Evolutionary conservation across 257 asterid species (phyloP), one percentile per base, ranked within the genome.

Genomic region (Osmanthus fragrans): DNA sequence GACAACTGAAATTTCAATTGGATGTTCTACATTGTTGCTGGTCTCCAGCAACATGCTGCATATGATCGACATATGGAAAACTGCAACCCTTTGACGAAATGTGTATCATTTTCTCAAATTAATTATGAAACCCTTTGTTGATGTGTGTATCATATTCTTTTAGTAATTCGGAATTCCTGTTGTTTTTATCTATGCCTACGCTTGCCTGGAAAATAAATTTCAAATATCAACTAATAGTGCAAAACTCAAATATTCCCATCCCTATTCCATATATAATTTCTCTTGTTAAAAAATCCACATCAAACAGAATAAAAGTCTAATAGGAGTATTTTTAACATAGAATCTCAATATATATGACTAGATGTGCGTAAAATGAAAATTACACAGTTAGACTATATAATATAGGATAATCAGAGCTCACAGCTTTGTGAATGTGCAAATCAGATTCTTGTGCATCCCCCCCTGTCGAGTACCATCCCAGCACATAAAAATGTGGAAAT

Each of bases 391-490:
- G 37, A 71, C 68, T 10, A 40, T 12, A 6, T 58, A n/a, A 58
- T n/a, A 58, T n/a, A 58, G 71, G 45, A 47, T 58, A 7, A 45
- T 23, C 76, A 81, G 34, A 60, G 83, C 94, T 95, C 84, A 95
- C 98, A 82, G 98, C 97, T 89, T 89, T 93, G 87, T 93, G 98
- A 80, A 93, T 91, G 68, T 84, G 83, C 99, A 95, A 90, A 86
- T 95, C 99, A 4, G 92, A 84, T 78, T 95, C 99, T 32, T 86
- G 87, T 0, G 97, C 99, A 78, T 95, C 99, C 80, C 92, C 90
- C 69, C 99, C 98, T 25, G 94, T 89, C 42, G 99, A 95, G 85
- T 95, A 95, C 99, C 99, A 95, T 80, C 99, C 99, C 37, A 95
- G 86, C 19, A 92, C 80, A 77, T 95, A 95, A 79, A 90, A 95